Conservation (phyloP, 176 grass and related monocot species). For the Thalia dealbata region DNA sequence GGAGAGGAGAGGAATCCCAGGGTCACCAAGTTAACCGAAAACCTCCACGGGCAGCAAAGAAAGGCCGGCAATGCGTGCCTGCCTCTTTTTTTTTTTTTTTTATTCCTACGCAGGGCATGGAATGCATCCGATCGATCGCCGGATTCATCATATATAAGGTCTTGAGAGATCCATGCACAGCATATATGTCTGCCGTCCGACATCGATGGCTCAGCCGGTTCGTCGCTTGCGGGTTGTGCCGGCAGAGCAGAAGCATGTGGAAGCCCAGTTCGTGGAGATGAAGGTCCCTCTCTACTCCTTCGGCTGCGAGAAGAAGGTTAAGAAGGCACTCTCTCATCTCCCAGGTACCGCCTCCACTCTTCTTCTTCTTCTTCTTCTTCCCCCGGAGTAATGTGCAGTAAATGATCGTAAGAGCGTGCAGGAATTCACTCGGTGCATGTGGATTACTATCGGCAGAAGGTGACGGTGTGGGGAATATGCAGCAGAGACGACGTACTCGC, state of each 20-base stretch:
- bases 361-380: not conserved
- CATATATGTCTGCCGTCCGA: too few species aligned
- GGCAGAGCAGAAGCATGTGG: slow-evolving; percentile 39
- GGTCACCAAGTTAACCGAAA: too few species aligned
- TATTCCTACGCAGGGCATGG: too few species aligned
- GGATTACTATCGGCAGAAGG: slow-evolving; percentile 75
- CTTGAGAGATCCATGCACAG: too few species aligned
- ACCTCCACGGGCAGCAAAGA: not conserved
- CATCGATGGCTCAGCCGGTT: slow-evolving; percentile 30
- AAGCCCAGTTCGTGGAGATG: slow-evolving; percentile 84
- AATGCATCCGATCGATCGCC: not conserved
- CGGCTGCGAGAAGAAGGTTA: slow-evolving; percentile 89
- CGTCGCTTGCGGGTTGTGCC: slow-evolving; percentile 65
- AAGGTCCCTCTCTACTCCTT: slow-evolving; percentile 91
- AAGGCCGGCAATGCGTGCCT: not conserved
- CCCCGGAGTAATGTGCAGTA: too few species aligned
- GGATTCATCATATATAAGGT: too few species aligned
- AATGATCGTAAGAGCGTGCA: slow-evolving; percentile 26
- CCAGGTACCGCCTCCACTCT: slow-evolving; percentile 34
- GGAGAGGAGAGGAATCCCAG: too few species aligned
- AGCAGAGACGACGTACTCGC: slow-evolving; percentile 58
- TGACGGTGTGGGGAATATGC: slow-evolving; percentile 93
- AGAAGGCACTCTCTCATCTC: slow-evolving; percentile 55
- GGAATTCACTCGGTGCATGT: slow-evolving; percentile 76
- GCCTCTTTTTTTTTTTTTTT: not conserved